Percentiles rank a stretch among this genome's conserved stretches.
Evolutionary conservation across 2,329 filamentous ascomycete genomes (phyloP).

Genomic region (Escovopsis sp.): DNA sequence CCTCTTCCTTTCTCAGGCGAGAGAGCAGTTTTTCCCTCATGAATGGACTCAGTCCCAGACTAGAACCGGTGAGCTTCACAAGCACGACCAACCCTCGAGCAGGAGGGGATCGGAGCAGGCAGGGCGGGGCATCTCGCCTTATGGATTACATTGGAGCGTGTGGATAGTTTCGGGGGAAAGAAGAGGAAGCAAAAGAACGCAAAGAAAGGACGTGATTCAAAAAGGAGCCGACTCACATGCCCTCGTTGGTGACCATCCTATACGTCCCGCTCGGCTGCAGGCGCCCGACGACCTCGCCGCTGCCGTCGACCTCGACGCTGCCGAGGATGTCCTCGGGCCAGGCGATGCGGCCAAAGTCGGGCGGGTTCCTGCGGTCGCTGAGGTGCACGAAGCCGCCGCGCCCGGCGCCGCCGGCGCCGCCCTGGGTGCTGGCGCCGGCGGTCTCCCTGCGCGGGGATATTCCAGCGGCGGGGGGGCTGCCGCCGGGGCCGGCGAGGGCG

Average conservation of each 20-base stretch:
- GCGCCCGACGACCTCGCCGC: slow-evolving; percentile 41
- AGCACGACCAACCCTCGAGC: too few relatives aligned
- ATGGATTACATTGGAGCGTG: too few relatives aligned
- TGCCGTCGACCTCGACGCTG: slow-evolving; percentile 47
- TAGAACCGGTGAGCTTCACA: slow-evolving; percentile 2
- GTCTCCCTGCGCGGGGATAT: slow-evolving; percentile 6
- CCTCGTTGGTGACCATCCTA: slow-evolving; percentile 48
- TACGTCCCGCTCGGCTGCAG: slow-evolving; percentile 49
- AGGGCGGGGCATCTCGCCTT: too few relatives aligned
- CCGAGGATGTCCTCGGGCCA: slow-evolving; percentile 58
- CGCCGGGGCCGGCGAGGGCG: slow-evolving; percentile 44
- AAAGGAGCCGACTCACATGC: slow-evolving; percentile 39
- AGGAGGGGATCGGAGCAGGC: too few relatives aligned
- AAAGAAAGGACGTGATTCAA: background rate
- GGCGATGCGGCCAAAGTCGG: slow-evolving; percentile 52
- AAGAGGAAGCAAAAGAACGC: too few relatives aligned
- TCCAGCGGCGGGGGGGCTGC: slow-evolving; percentile 24
- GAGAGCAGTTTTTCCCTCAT: slow-evolving; percentile 39
- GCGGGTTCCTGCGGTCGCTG: slow-evolving; percentile 47
- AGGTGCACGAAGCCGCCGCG: slow-evolving; percentile 50
- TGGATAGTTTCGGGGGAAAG: too few relatives aligned
- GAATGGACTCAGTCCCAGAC: slow-evolving; percentile 25
- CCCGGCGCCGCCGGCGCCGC: slow-evolving; percentile 45
- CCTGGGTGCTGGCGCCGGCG: slow-evolving; percentile 43
- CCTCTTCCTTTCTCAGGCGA: slow-evolving; percentile 36